A percentile compares a stretch with the other conserved stretches of the same genome.
These are phyloP conservation scores for Ogataea saltuana DNA, from an alignment of 805 yeast genomes.

Conservation along the genomic window DNA sequence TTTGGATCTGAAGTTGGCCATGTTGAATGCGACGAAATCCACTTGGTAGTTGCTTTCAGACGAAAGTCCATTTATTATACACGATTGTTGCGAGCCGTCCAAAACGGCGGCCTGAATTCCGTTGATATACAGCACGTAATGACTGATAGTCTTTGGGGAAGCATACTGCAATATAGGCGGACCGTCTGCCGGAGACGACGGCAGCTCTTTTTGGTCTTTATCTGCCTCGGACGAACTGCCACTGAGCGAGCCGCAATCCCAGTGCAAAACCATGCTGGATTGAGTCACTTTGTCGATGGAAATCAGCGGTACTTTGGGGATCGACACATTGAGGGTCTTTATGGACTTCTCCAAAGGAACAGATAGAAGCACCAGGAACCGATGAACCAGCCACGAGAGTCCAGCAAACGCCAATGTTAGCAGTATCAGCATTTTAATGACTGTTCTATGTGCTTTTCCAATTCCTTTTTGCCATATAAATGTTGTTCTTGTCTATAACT, in stretches of 20 bases:
- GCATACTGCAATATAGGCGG: constrained; percentile 28
- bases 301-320: constrained; percentile 56
- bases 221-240: constrained; percentile 11
- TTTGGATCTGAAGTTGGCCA: constrained; percentile 41
- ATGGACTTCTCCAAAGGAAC: constrained; percentile 51
- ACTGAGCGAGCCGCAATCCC: constrained; percentile 41
- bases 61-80: constrained; percentile 35
- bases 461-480: too few species aligned
- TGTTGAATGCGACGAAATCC: constrained; percentile 45
- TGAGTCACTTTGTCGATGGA: constrained; percentile 55
- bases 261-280: constrained; percentile 50
- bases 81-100: constrained; percentile 39
- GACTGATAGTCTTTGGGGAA: constrained; percentile 32
- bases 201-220: constrained; percentile 5
- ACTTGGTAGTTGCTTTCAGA: constrained; percentile 43
- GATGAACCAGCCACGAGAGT: constrained; percentile 32
- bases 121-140: constrained; percentile 41
- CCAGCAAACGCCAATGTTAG: constrained; percentile 27
- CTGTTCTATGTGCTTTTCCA: too few species aligned
- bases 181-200: constrained; percentile 16
- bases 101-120: constrained; percentile 39
- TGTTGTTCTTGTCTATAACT: too few species aligned
- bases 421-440: constrained; percentile 24
- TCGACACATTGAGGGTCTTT: constrained; percentile 47
- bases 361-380: constrained; percentile 30